Evolutionary conservation across 371 early-diverging fungal genomes (phyloP).

Genomic region (Synchytrium microbalum): DNA sequence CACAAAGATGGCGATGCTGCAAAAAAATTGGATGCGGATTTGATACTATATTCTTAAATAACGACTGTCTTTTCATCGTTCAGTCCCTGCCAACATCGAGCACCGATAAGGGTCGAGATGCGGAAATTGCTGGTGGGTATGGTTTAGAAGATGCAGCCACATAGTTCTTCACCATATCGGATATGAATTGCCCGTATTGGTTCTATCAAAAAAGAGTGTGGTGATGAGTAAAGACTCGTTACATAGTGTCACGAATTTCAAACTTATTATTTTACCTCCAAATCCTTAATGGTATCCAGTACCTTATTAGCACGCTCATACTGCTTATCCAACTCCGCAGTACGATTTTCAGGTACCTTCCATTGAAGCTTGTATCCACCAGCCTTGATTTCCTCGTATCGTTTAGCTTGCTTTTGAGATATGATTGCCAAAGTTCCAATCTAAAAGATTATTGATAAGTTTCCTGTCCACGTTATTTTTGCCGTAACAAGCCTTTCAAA

Average conservation of each 20-base stretch:
- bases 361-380: slow-evolving; percentile 29
- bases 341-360: slow-evolving; percentile 20
- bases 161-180: background rate
- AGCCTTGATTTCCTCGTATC: slow-evolving; percentile 29
- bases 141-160: background rate
- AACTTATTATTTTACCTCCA: background rate
- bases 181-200: background rate
- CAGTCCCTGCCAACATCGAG: no score
- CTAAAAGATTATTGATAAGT: slow-evolving; percentile 7
- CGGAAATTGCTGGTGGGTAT: background rate
- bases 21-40: no score
- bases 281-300: background rate
- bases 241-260: background rate
- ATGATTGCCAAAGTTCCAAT: slow-evolving; percentile 28
- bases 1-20: no score
- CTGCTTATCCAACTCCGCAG: slow-evolving; percentile 17
- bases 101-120: background rate
- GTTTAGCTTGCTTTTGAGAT: slow-evolving; percentile 30
- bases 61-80: no score
- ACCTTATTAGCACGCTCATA: slow-evolving; percentile 4
- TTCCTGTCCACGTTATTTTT: background rate
- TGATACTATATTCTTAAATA: no score
- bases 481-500: background rate
- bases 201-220: background rate
- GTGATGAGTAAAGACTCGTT: background rate